Evolutionary conservation across 73 alveolate species (phyloP), one percentile per base, ranked within the genome.

Genomic region (Blepharisma japonicum): DNA sequence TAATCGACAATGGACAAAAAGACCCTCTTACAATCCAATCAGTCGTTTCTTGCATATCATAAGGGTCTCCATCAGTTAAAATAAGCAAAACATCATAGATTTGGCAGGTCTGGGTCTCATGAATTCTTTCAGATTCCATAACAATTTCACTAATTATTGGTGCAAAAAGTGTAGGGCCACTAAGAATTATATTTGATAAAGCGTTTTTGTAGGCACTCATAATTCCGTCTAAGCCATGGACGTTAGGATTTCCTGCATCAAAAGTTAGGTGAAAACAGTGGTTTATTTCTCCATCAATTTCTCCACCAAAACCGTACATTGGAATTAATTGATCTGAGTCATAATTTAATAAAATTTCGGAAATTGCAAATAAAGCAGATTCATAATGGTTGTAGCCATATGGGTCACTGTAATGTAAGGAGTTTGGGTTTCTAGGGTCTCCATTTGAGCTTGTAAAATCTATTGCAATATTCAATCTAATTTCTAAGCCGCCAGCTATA

Each of bases 51-150:
- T 48, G 82, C 96, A 91, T 88, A 83, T 95, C 99, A 68, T 83
- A 86, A 38, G 93, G 90, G 9, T 80, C 90, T 50, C 99, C 99
- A 86, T 95, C 99, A 3, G 99, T 95, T 55, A 94, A 49, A 8
- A 94, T 94, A 76, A 95, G 74, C 51, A 88, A 78, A 56, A 92
- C 68, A 55, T 82, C 83, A 83, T 94, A 94, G 54, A 49, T 39
- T 18, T 70, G 80, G 45, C 23, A 11, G 2, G 46, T 45, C 77
- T 77, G 86, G 45, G 38, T 77, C 42, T 45, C 80, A 6, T 39
- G 68, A 70, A 38, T 6, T 51, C 39, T 51, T 80, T 71, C 6
- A 49, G 80, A 49, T 20, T 25, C 1, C 11, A 6, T 5, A 14
- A 8, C 74, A 23, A 78, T 61, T 49, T 55, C 45, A 23, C 71